A percentile compares a stretch with the other conserved stretches of the same genome.
Conservation (phyloP, 768 basidiomycete genomes). For the Tubosaeta sp. region DNA sequence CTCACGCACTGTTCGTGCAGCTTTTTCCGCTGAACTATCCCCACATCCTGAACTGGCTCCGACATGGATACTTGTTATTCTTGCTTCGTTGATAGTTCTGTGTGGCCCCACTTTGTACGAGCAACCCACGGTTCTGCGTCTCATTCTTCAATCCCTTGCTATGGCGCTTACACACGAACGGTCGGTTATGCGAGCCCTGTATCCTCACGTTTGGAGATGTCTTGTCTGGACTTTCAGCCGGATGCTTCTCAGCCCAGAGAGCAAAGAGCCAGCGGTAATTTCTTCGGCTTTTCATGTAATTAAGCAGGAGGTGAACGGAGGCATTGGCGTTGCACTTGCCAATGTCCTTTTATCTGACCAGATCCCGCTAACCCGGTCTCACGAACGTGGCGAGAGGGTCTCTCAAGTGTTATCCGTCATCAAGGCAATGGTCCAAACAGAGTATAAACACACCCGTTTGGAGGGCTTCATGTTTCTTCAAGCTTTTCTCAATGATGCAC, state of each 20-base stretch:
- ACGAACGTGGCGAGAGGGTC: slow-evolving; percentile 22
- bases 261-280: slow-evolving; percentile 22
- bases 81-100: slow-evolving; percentile 47
- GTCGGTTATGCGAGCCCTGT: slow-evolving; percentile 34
- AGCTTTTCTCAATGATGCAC: slow-evolving; percentile 29
- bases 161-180: slow-evolving; percentile 32
- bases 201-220: slow-evolving; percentile 47
- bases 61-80: slow-evolving; percentile 41
- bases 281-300: slow-evolving; percentile 41
- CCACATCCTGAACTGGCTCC: slow-evolving; percentile 27
- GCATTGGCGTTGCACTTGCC: slow-evolving; percentile 42
- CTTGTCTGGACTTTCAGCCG: slow-evolving; percentile 54
- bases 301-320: slow-evolving; percentile 43
- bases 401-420: slow-evolving; percentile 36
- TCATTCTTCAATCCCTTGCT: slow-evolving; percentile 35
- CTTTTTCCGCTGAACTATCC: slow-evolving; percentile 24
- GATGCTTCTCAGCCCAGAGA: slow-evolving; percentile 26
- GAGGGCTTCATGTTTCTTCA: slow-evolving; percentile 36
- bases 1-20: slow-evolving; percentile 22
- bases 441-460: slow-evolving; percentile 21
- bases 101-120: slow-evolving; percentile 41
- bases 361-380: neutral
- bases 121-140: slow-evolving; percentile 35
- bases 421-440: slow-evolving; percentile 33
- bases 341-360: slow-evolving; percentile 32